These are phyloP conservation scores for Hyaloscypha variabilis DNA, from an alignment of 495 filamentous ascomycete species.

Conservation along the genomic window DNA sequence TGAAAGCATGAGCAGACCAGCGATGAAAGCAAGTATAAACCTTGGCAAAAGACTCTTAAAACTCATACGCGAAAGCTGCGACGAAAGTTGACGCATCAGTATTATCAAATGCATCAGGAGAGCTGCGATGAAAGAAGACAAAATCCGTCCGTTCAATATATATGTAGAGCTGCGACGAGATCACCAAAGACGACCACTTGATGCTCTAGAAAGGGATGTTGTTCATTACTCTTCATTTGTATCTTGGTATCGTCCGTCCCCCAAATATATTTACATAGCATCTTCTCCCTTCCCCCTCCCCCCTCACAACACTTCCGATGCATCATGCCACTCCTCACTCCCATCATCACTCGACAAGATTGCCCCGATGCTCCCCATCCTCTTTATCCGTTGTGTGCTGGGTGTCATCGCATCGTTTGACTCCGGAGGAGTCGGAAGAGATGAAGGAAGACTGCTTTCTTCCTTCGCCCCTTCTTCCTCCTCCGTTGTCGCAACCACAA, in stretches of 20 bases:
- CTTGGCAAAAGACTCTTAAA: too few relatives aligned
- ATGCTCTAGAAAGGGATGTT: not conserved
- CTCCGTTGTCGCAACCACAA: slow-evolving; percentile 11
- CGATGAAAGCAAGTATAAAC: too few relatives aligned
- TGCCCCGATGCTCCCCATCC: slow-evolving; percentile 20
- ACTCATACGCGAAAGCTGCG: too few relatives aligned
- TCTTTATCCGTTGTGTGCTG: slow-evolving; percentile 17
- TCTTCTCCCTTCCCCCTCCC: not conserved
- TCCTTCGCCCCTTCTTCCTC: not conserved
- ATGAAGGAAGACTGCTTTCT: not conserved
- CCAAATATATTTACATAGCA: not conserved
- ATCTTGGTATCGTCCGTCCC: not conserved
- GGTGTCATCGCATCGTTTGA: slow-evolving; percentile 14
- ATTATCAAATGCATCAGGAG: too few relatives aligned
- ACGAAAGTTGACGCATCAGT: too few relatives aligned
- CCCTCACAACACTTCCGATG: slow-evolving; percentile 3
- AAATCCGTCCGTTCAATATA: not conserved
- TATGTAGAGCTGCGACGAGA: not conserved
- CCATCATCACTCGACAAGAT: slow-evolving; percentile 21
- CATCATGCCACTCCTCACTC: slow-evolving; percentile 12
- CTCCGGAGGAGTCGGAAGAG: slow-evolving; percentile 3
- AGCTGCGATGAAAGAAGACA: too few relatives aligned
- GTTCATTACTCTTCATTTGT: not conserved
- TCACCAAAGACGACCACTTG: not conserved
- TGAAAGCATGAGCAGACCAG: too few relatives aligned